Evolutionary conservation across 257 asterid species (phyloP), one percentile per base, ranked within the genome.

Genomic region (Fraxinus cuspidata): DNA sequence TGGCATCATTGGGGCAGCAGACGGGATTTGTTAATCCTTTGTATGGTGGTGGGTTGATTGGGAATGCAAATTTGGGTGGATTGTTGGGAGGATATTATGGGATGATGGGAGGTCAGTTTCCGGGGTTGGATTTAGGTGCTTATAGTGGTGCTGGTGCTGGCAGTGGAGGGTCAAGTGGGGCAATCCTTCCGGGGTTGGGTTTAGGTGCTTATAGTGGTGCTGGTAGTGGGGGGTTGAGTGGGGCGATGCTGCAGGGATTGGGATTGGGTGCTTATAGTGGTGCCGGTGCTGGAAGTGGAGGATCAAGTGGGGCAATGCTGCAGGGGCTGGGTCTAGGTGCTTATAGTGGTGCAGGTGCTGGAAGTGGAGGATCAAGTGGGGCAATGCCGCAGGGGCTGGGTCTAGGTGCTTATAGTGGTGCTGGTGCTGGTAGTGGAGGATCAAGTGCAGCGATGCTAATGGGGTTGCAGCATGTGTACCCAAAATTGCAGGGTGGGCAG

Each of bases 31-130:
- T 85, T 77, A 89, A 83, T 82, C 90, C 94, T 16, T 70, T 85
- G 51, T 88, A 86, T 77, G 79, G 90, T 75, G 86, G 83, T 28
- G 89, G 89, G 32, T 28, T 85, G 87, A 40, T 87, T 67, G 23
- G 81, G 6, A 87, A 85, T 72, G 87, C 90, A 0, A 85, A 84
- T 82, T 75, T 83, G 69, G 86, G 86, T 51, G 88, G 89, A 5
- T 71, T 86, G 74, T 86, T 89, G 88, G 88, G 92, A 49, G 87
- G 92, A 40, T 89, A 87, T 84, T 85, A 89, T 81, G 91, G 92
- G 71, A 82, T 86, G 82, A 72, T 85, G 79, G 96, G 90, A 28
- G 85, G 82, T n/a, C 84, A 79, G 23, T 21, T 77, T 21, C 84
- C 53, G 65, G 84, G 85, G 4, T 53, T 82, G 77, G 91, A 87